phyloP scores from a whole-genome alignment of 2,329 filamentous ascomycete genomes.

The Periconia sp. region DNA sequence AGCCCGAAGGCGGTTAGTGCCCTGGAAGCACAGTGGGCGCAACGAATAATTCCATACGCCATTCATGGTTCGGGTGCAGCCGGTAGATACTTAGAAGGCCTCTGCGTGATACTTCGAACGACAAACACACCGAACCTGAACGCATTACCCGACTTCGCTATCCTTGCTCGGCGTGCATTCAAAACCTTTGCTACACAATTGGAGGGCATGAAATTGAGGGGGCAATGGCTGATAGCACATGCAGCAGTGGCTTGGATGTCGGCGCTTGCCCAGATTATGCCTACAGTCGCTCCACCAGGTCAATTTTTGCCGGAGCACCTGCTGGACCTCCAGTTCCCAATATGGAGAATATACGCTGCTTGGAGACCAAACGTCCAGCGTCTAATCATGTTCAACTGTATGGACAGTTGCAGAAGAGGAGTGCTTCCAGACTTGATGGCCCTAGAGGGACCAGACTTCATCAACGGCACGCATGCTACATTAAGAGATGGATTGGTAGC shows the following conservation, averaged over 20 bases:
- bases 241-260: constrained; percentile 29
- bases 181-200: constrained; percentile 28
- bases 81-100: constrained; percentile 29
- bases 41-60: constrained; percentile 28
- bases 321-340: constrained; percentile 30
- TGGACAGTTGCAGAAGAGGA: constrained; percentile 18
- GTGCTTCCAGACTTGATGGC: constrained; percentile 29
- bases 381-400: constrained; percentile 16
- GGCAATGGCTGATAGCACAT: constrained; percentile 30
- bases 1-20: constrained; percentile 29
- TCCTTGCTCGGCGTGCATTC: constrained; percentile 25
- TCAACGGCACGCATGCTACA: constrained; percentile 19
- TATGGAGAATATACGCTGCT: constrained; percentile 37
- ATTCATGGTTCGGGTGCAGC: constrained; percentile 28
- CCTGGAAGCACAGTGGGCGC: constrained; percentile 36
- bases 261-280: constrained; percentile 13
- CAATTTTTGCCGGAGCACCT: constrained; percentile 24
- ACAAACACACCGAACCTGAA: constrained; percentile 20
- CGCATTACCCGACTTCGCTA: constrained; percentile 28
- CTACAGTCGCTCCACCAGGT: constrained; percentile 12
- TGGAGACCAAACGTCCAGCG: constrained; percentile 34
- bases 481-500: constrained; percentile 30
- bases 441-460: constrained; percentile 40
- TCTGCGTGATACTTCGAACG: constrained; percentile 23
- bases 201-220: constrained; percentile 31